Conservation (phyloP, 306 rosid genomes). For the Cicer arietinum region DNA sequence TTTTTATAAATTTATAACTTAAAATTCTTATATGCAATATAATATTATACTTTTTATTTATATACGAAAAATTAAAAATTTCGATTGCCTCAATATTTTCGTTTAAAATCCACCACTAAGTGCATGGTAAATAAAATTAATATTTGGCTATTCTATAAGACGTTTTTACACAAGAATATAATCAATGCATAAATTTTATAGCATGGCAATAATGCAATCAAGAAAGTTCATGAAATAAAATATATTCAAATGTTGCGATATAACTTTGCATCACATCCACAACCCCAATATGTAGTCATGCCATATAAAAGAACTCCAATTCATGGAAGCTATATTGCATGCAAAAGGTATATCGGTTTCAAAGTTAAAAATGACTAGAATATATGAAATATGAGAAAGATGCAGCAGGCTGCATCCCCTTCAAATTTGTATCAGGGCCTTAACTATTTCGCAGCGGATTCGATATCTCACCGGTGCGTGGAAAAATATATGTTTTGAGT, state of each 20-base stretch:
- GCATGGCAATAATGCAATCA: constrained; percentile 14
- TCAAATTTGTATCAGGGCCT: constrained; percentile 21
- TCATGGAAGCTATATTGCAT: background rate
- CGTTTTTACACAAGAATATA: background rate
- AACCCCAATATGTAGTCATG: constrained; percentile 16
- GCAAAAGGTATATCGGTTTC: no score
- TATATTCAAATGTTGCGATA: background rate
- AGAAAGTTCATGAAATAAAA: constrained; percentile 20
- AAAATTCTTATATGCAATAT: no score
- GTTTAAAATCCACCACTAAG: no score
- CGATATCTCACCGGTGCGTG: no score
- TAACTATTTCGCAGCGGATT: no score
- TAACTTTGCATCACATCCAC: constrained; percentile 16
- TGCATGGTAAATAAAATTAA: no score
- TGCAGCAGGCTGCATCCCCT: constrained; percentile 4
- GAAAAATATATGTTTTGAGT: no score
- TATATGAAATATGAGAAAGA: constrained; percentile 28
- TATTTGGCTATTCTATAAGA: no score
- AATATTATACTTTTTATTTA: no score
- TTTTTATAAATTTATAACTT: no score
- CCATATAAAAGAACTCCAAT: constrained; percentile 12
- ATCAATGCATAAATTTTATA: constrained; percentile 10
- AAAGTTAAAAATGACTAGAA: background rate
- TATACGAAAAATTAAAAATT: no score
- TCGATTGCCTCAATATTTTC: no score